Evolutionary conservation across 2,329 filamentous ascomycete species (phyloP), one percentile per base, ranked within the genome.

Genomic region (Talaromyces sp.): DNA sequence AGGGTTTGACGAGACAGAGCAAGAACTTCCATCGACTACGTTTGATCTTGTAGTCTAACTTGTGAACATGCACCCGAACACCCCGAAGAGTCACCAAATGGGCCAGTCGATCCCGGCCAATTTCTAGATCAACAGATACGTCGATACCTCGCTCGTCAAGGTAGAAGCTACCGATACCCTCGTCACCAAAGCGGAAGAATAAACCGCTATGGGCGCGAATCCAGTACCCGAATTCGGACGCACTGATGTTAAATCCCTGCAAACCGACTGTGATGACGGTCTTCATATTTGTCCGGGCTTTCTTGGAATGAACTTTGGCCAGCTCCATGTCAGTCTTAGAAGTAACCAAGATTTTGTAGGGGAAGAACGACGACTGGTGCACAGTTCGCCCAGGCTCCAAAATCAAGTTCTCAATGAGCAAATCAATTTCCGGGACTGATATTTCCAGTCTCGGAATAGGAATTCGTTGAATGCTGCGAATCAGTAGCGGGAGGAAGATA

Each of bases 371-470:
- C 3, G 89, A 91, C 64, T 89, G 81, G 73, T 96, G 94, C 68
- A 96, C 83, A 0, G 92, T 96, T 61, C 83, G 83, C 6, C 94
- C 94, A 0, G 94, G 94, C 71, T 97, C 91, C 34, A 98, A 82
- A 63, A 98, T 89, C 34, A 98, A 81, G 66, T 96, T 97, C 72
- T 98, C 94, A 2, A 98, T 79, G 0, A 98, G 79, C 5, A 98
- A 83, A 68, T 97, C 93, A 60, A 96, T 82, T 36, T 90, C 87
- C 0, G 92, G 93, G 3, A 89, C 89, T 0, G 91, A 89, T 5
- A 97, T 81, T 74, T 97, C 94, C n/a, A 97, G 76, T 4, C 94
- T 88, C 0, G 93, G 93, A 58, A 98, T 95, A 0, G 94, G 94
- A 4, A 98, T 79, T 75, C 92, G 92, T 72, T 97, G 92, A 34